Conservation (phyloP, 164 flowering plant species). For the Umbilicus rupestris region DNA sequence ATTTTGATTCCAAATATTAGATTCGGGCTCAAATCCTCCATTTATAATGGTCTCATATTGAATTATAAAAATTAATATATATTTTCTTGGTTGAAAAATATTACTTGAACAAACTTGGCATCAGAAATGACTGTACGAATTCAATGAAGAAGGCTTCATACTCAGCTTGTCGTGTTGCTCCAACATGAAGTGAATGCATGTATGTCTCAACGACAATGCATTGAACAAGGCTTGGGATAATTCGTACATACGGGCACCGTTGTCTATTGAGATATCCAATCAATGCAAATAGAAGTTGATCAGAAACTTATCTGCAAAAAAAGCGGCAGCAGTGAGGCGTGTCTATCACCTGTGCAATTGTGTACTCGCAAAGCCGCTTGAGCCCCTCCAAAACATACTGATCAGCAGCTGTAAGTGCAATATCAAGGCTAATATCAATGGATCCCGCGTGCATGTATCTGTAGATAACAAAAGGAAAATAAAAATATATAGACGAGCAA, state of each 20-base stretch:
- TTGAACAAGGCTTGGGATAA: conserved; percentile 92
- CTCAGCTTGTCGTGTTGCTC: conserved; percentile 71
- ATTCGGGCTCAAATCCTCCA: not conserved
- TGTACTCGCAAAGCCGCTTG: conserved; percentile 42
- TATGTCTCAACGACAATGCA: conserved; percentile 74
- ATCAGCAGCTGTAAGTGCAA: conserved; percentile 46
- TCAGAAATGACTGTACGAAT: not conserved
- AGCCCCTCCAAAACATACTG: conserved; percentile 51
- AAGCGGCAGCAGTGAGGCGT: not conserved
- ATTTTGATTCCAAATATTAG: not conserved
- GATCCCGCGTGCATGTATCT: conserved; percentile 49
- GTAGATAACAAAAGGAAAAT: conserved; percentile 2
- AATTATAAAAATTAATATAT: no score
- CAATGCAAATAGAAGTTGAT: not conserved
- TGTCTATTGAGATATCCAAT: conserved; percentile 83
- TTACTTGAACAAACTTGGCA: no score
- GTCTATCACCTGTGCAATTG: conserved; percentile 38
- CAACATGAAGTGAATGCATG: conserved; percentile 78
- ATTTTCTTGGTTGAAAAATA: no score
- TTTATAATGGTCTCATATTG: no score
- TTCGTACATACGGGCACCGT: conserved; percentile 83
- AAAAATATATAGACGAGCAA: not conserved
- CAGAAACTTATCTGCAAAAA: conserved; percentile 3
- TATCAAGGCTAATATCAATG: conserved; percentile 27
- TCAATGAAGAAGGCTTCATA: conserved; percentile 27